phyloP scores from a whole-genome alignment of 768 basidiomycete species.

The Lentinula aciculospora region DNA sequence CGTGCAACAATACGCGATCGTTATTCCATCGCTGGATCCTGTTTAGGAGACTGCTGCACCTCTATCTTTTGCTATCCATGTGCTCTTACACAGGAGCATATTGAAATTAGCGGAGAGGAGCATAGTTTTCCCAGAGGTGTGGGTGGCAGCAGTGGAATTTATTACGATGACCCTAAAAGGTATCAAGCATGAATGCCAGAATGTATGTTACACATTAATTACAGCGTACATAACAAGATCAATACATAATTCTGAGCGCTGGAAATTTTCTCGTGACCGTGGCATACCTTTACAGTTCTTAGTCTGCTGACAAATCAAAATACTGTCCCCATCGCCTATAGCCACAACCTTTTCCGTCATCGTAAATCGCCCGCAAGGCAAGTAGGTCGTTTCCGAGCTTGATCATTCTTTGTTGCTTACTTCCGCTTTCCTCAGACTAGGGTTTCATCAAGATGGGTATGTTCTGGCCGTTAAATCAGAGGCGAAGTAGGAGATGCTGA shows the following conservation, averaged over 20 bases:
- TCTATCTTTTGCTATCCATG: background rate
- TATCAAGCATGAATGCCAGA: background rate
- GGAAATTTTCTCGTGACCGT: background rate
- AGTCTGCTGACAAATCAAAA: background rate
- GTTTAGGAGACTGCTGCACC: background rate
- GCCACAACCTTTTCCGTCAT: background rate
- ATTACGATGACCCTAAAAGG: background rate
- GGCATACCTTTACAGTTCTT: background rate
- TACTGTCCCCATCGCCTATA: background rate
- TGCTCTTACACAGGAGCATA: background rate
- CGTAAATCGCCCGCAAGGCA: slow-evolving; percentile 5
- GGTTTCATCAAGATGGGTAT: slow-evolving; percentile 10
- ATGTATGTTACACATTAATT: too few relatives aligned
- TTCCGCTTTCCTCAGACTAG: background rate
- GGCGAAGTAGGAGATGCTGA: background rate
- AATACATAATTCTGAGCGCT: too few relatives aligned
- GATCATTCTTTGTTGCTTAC: background rate
- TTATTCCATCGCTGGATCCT: background rate
- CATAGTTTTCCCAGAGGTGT: background rate
- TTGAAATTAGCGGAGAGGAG: background rate
- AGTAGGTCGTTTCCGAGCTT: background rate
- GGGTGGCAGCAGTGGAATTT: background rate
- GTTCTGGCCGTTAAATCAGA: background rate
- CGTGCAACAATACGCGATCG: background rate
- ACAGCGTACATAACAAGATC: too few relatives aligned